phyloP scores from a whole-genome alignment of 2,329 filamentous ascomycete species.

The Diaporthe sp. region DNA sequence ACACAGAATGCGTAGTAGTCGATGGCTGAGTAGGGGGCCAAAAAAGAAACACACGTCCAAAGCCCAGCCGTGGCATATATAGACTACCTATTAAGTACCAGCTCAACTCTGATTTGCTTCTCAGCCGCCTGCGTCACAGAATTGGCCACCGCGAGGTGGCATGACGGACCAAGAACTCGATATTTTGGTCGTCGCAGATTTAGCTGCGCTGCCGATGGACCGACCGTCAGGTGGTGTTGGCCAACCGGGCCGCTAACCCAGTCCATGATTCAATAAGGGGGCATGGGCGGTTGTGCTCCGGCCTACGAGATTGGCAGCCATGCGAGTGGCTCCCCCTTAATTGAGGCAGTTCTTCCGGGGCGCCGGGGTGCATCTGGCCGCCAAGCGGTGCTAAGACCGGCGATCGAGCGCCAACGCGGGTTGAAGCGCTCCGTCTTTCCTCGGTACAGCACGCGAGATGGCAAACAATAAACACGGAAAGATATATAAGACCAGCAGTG shows the following conservation, averaged over 20 bases:
- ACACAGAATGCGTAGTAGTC: not conserved
- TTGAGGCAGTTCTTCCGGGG: constrained; percentile 14
- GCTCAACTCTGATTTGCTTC: not conserved
- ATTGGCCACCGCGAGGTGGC: not conserved
- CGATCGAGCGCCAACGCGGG: constrained; percentile 27
- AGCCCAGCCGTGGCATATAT: not conserved
- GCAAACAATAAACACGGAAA: not conserved
- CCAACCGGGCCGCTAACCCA: not conserved
- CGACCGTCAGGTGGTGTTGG: not conserved
- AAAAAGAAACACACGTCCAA: not conserved
- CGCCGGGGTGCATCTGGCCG: constrained; percentile 7
- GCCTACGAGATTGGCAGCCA: constrained; percentile 8
- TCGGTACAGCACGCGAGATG: constrained; percentile 29
- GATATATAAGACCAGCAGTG: constrained; percentile 2
- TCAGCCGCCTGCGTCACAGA: constrained; percentile 8
- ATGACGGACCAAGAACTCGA: not conserved
- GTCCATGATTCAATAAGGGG: constrained; percentile 20
- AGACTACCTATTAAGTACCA: not conserved
- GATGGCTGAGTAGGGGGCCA: too few relatives aligned
- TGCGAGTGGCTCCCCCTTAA: not conserved
- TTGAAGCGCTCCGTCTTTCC: constrained; percentile 26
- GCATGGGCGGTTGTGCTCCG: not conserved
- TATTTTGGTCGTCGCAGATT: constrained; percentile 9
- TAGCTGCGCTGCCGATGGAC: not conserved
- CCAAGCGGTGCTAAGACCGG: constrained; percentile 24